These are phyloP conservation scores for Pseudopediastrum boryanum DNA, from an alignment of 139 green algal species.

Conservation along the genomic window DNA sequence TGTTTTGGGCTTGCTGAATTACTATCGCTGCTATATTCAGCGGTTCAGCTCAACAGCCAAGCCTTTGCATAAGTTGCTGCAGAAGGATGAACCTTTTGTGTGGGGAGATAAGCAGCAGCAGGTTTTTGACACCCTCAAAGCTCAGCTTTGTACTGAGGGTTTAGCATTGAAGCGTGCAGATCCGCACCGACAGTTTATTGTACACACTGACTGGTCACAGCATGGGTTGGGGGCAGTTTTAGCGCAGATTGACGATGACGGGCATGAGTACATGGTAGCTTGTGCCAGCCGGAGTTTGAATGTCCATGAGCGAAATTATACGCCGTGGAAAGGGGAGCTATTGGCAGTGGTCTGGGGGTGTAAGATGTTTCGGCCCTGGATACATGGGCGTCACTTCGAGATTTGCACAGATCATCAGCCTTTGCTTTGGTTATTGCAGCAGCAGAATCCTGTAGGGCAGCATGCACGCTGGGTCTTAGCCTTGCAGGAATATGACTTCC, in stretches of 20 bases:
- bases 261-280: conserved; percentile 39
- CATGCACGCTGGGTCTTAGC: conserved; percentile 38
- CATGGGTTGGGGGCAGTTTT: conserved; percentile 45
- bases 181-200: neutral
- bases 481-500: conserved; percentile 34
- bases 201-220: conserved; percentile 36
- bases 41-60: conserved; percentile 26
- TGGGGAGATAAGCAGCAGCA: conserved; percentile 27
- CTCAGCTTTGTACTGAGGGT: neutral
- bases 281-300: conserved; percentile 37
- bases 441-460: conserved; percentile 23
- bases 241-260: conserved; percentile 36
- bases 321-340: conserved; percentile 40
- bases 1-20: conserved; percentile 44
- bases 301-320: conserved; percentile 33
- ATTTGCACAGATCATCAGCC: conserved; percentile 44
- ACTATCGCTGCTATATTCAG: conserved; percentile 45
- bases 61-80: conserved; percentile 38
- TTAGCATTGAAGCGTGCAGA: conserved; percentile 8
- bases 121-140: conserved; percentile 22
- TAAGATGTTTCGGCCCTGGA: conserved; percentile 28
- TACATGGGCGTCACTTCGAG: conserved; percentile 36
- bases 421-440: conserved; percentile 39
- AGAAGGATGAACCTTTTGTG: conserved; percentile 25
- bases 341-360: conserved; percentile 40